A percentile compares a stretch with the other conserved stretches of the same genome.
phyloP scores from a whole-genome alignment of 2,329 filamentous ascomycete genomes.

The Cytospora chrysosperma region DNA sequence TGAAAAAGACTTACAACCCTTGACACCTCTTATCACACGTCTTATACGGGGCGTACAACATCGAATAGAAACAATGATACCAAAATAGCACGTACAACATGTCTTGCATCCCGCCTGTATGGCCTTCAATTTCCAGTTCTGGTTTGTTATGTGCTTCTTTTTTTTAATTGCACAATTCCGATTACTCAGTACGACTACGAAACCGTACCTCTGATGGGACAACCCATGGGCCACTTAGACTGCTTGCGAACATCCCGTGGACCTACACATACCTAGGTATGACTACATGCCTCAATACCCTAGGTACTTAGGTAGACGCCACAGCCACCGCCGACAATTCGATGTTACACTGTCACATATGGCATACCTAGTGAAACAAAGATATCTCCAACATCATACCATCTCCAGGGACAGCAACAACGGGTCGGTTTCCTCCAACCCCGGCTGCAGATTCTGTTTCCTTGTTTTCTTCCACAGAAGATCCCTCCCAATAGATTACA shows the following conservation, averaged over 20 bases:
- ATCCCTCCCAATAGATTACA: neutral
- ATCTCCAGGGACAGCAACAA: neutral
- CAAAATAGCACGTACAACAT: neutral
- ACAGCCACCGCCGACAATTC: no score
- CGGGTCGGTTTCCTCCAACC: neutral
- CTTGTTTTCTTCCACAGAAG: neutral
- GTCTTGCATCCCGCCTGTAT: neutral
- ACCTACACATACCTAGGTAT: neutral
- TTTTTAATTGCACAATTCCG: no score
- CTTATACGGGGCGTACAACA: no score
- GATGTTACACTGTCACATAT: neutral
- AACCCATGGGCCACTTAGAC: neutral
- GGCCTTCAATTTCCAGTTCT: neutral
- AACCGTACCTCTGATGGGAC: neutral
- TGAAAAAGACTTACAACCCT: neutral
- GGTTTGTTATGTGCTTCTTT: neutral
- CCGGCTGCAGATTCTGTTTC: neutral
- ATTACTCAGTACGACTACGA: no score
- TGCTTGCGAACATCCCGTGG: neutral
- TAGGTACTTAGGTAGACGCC: no score
- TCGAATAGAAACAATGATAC: neutral
- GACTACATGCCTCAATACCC: no score
- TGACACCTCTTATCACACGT: neutral
- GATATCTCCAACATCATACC: neutral
- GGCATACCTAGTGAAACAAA: neutral